These are phyloP conservation scores for Daldinia vernicosa DNA, from an alignment of 495 filamentous ascomycete genomes.

Conservation along the genomic window DNA sequence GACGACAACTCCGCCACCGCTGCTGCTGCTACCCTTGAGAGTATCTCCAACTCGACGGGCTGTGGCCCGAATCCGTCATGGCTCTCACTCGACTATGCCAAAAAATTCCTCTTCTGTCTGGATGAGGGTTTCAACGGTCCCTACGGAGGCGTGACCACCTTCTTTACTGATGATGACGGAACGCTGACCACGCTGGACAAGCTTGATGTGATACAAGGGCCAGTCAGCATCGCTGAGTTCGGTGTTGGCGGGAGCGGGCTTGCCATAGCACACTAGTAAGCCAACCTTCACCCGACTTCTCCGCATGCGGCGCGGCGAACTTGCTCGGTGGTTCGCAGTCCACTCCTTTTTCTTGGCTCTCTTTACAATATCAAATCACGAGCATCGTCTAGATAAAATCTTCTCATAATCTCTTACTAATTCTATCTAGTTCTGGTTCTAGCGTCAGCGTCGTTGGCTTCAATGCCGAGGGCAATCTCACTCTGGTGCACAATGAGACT, in stretches of 20 bases:
- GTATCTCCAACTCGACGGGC: constrained; percentile 52
- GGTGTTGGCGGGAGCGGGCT: constrained; percentile 52
- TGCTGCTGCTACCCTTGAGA: constrained; percentile 44
- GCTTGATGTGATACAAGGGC: constrained; percentile 49
- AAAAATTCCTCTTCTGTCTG: constrained; percentile 66
- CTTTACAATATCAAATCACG: constrained; percentile 32
- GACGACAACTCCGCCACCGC: constrained; percentile 33
- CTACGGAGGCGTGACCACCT: constrained; percentile 56
- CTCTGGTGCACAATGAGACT: constrained; percentile 57
- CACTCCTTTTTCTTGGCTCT: constrained; percentile 35
- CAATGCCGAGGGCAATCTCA: constrained; percentile 43
- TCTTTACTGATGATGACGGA: constrained; percentile 48
- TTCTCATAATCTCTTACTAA: constrained; percentile 36
- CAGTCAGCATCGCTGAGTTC: constrained; percentile 58
- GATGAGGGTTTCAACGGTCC: constrained; percentile 60
- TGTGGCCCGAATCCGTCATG: constrained; percentile 68
- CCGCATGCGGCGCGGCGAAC: constrained; percentile 33
- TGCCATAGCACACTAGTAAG: constrained; percentile 62
- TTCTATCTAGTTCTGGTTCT: constrained; percentile 42
- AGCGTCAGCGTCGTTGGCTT: constrained; percentile 42
- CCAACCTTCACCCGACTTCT: constrained; percentile 28
- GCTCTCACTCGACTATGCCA: constrained; percentile 60
- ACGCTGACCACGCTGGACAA: constrained; percentile 49
- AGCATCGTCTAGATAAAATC: constrained; percentile 3
- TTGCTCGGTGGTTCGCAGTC: constrained; percentile 30